Conservation (phyloP, 176 grass and related monocot species). For the Saccharum officinarum region DNA sequence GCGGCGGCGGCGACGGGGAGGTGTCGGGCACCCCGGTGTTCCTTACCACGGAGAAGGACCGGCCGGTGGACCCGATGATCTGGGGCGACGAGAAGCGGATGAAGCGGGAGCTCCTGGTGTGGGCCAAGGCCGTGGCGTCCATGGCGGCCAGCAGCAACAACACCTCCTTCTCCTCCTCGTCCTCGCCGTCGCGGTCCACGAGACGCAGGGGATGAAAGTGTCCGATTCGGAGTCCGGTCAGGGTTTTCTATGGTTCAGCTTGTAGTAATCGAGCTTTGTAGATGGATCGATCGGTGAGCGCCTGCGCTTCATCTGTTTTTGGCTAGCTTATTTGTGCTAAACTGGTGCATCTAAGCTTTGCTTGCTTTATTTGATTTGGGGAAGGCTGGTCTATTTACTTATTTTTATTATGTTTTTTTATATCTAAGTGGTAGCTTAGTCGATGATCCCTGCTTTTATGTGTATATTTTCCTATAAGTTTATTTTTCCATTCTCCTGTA, state of each 20-base stretch:
- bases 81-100: constrained; percentile 68
- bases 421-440: background rate
- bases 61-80: constrained; percentile 43
- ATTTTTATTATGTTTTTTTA: background rate
- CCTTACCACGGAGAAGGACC: constrained; percentile 12
- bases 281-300: background rate
- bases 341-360: background rate
- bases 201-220: background rate
- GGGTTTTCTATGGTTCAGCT: background rate
- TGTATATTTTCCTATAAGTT: background rate
- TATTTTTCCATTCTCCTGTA: background rate
- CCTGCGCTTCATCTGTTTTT: background rate
- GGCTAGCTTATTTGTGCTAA: background rate
- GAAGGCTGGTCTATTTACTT: background rate
- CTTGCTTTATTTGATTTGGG: background rate
- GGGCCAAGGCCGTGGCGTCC: constrained; percentile 77
- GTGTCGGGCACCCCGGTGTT: background rate
- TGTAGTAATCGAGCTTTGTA: background rate
- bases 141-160: constrained; percentile 17
- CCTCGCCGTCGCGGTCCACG: background rate
- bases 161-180: background rate
- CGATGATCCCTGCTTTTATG: background rate
- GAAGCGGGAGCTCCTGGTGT: constrained; percentile 71
- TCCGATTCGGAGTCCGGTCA: background rate
- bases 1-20: background rate